Percentiles rank a stretch among this genome's conserved stretches.
Evolutionary conservation across 345 rosid species (phyloP).

Genomic region (Raphanus raphanistrum): DNA sequence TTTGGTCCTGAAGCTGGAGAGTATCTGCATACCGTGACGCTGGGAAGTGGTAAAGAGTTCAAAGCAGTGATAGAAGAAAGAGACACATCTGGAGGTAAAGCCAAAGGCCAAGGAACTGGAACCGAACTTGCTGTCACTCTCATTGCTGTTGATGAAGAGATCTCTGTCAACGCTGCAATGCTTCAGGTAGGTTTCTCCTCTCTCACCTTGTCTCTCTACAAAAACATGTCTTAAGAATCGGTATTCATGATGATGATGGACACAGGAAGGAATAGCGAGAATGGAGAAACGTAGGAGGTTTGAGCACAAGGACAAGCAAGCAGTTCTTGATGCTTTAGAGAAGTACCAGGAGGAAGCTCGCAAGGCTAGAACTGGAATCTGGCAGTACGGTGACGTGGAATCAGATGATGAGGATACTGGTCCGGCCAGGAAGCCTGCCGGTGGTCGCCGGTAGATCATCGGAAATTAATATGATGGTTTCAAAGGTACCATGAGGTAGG

Average conservation of each 20-base stretch:
- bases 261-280: constrained; percentile 95
- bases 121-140: constrained; percentile 64
- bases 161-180: constrained; percentile 83
- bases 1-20: constrained; percentile 89
- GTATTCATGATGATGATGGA: constrained; percentile 14
- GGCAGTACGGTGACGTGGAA: neutral
- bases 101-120: constrained; percentile 95
- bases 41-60: constrained; percentile 67
- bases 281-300: constrained; percentile 81
- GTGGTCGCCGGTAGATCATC: neutral
- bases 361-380: neutral
- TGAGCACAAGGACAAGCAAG: constrained; percentile 67
- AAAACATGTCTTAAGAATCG: neutral
- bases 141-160: constrained; percentile 68
- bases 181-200: constrained; percentile 58
- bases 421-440: neutral
- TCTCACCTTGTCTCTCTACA: neutral
- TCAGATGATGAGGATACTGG: neutral
- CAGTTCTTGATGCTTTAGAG: constrained; percentile 66
- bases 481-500: neutral
- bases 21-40: constrained; percentile 58
- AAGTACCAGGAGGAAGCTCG: constrained; percentile 37
- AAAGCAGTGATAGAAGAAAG: constrained; percentile 78
- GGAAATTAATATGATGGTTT: neutral
- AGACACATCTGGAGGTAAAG: constrained; percentile 84